Evolutionary conservation across 192 early-diverging fungal species (phyloP).

Genomic region (Phlyctochytrium planicorne): DNA sequence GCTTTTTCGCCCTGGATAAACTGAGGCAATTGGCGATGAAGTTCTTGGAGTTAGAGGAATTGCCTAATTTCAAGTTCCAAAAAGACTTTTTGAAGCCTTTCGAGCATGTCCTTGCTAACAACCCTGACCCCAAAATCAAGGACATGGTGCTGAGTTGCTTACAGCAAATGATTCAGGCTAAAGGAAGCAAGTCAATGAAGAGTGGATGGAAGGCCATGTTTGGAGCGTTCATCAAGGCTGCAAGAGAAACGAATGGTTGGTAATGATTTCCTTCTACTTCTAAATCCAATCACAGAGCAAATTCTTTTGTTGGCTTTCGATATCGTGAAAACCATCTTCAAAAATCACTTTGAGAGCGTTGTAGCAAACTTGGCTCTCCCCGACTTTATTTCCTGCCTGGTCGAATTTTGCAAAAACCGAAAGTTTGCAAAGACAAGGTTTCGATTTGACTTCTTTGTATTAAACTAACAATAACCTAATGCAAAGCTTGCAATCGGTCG

Average conservation of each 20-base stretch:
- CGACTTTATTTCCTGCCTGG: slow-evolving; percentile 49
- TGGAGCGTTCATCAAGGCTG: slow-evolving; percentile 61
- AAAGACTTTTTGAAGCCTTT: slow-evolving; percentile 95
- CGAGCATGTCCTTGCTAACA: slow-evolving; percentile 71
- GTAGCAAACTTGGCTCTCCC: slow-evolving; percentile 53
- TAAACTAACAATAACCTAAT: not conserved
- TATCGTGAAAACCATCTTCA: slow-evolving; percentile 62
- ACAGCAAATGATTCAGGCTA: slow-evolving; percentile 60
- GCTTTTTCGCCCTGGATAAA: slow-evolving; percentile 90
- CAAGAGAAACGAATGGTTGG: slow-evolving; percentile 46
- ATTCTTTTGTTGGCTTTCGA: slow-evolving; percentile 74
- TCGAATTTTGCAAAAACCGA: slow-evolving; percentile 67
- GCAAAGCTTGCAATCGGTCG: slow-evolving; percentile 54
- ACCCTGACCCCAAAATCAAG: slow-evolving; percentile 83
- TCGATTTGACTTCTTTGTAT: not conserved
- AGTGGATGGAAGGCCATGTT: slow-evolving; percentile 60
- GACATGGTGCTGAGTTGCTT: slow-evolving; percentile 56
- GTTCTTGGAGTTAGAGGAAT: slow-evolving; percentile 94
- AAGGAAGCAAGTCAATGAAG: slow-evolving; percentile 46
- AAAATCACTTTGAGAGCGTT: slow-evolving; percentile 65
- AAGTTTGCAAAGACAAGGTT: slow-evolving; percentile 69
- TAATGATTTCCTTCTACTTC: slow-evolving; percentile 23
- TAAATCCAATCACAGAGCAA: slow-evolving; percentile 43
- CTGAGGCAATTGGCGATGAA: slow-evolving; percentile 93
- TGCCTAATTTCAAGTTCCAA: slow-evolving; percentile 95